Percentiles rank a stretch among this genome's conserved stretches.
Conservation (phyloP, 768 basidiomycete species). For the Neoboletus subvelutipes region DNA sequence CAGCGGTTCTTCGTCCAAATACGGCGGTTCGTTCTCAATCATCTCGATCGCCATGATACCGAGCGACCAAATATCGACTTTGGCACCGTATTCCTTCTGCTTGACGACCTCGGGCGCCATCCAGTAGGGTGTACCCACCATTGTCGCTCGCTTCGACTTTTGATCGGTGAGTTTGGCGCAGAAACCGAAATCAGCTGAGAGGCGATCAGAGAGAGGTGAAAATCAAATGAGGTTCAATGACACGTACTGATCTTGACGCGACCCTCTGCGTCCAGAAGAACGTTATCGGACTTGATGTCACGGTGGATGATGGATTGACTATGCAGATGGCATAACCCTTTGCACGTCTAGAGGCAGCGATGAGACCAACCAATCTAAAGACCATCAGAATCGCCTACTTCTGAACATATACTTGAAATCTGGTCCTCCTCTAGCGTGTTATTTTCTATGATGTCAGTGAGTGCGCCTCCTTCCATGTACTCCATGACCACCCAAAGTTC, state of each 20-base stretch:
- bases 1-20: constrained; percentile 91
- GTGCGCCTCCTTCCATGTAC: constrained; percentile 96
- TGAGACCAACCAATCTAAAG: not conserved
- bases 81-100: constrained; percentile 95
- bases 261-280: constrained; percentile 88
- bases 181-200: constrained; percentile 91
- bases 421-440: constrained; percentile 95
- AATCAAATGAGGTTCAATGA: not conserved
- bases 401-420: constrained; percentile 86
- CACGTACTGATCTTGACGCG: constrained; percentile 95
- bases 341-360: constrained; percentile 70
- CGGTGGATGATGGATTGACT: constrained; percentile 94
- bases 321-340: constrained; percentile 90
- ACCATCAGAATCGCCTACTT: constrained; percentile 53
- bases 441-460: constrained; percentile 98
- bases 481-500: constrained; percentile 99
- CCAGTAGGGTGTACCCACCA: constrained; percentile 98
- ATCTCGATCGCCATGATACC: constrained; percentile 99
- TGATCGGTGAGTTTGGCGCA: constrained; percentile 95
- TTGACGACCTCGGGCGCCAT: constrained; percentile 99
- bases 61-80: constrained; percentile 95
- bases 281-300: constrained; percentile 96
- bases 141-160: constrained; percentile 96
- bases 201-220: constrained; percentile 4
- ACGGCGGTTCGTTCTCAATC: constrained; percentile 97